Conservation (phyloP, 2,329 filamentous ascomycete species). For the Chrysosporium queenslandicum region DNA sequence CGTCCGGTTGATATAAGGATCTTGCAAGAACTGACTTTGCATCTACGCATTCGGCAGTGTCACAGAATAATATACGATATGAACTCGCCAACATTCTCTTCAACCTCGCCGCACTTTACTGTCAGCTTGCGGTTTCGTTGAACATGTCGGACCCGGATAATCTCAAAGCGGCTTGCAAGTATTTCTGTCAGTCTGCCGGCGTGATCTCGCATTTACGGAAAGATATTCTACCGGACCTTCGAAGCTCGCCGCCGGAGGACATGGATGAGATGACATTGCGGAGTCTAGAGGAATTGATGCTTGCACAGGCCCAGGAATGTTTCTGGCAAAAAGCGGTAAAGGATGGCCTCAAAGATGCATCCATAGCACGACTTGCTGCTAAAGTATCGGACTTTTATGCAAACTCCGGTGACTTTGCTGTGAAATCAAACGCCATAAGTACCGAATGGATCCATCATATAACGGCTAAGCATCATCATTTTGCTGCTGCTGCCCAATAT, state of each 20-base stretch:
- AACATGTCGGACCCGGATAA: conserved; percentile 71
- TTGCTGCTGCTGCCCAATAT: conserved; percentile 90
- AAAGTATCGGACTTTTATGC: conserved; percentile 87
- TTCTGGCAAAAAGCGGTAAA: conserved; percentile 97
- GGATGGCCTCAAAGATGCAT: conserved; percentile 83
- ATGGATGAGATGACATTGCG: conserved; percentile 86
- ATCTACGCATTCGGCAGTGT: conserved; percentile 28
- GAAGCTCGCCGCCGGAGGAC: conserved; percentile 78
- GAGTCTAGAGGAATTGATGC: conserved; percentile 68
- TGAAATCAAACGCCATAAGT: conserved; percentile 80
- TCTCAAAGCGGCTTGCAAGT: conserved; percentile 77
- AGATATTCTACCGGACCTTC: conserved; percentile 69
- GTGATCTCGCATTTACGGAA: conserved; percentile 69
- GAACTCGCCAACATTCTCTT: conserved; percentile 88
- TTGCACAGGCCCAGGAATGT: conserved; percentile 92
- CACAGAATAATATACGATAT: conserved; percentile 60
- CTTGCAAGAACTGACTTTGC: neutral
- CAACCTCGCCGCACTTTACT: conserved; percentile 88
- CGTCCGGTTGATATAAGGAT: neutral
- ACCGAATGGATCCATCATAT: conserved; percentile 97
- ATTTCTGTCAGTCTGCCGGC: conserved; percentile 79
- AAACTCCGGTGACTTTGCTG: conserved; percentile 69
- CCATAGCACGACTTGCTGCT: conserved; percentile 82
- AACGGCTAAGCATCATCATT: conserved; percentile 94
- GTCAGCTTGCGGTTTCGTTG: conserved; percentile 73